These are phyloP conservation scores for Euphrasia confusa DNA, from an alignment of 257 asterid genomes.

Conservation along the genomic window DNA sequence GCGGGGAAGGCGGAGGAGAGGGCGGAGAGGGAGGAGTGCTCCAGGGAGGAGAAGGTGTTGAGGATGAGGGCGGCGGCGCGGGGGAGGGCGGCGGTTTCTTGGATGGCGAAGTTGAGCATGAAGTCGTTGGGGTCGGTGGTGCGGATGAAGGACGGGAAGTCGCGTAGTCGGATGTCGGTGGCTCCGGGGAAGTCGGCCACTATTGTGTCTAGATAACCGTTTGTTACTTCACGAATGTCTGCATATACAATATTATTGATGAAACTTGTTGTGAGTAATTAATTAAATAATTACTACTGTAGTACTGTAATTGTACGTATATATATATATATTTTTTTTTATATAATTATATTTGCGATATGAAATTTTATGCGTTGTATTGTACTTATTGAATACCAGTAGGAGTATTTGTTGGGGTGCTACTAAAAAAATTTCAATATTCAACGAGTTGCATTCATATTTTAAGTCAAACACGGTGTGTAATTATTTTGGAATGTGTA, in stretches of 20 bases:
- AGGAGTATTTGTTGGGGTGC: too few species aligned
- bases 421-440: too few species aligned
- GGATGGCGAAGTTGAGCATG: constrained; percentile 31
- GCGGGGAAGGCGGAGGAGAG: constrained; percentile 33
- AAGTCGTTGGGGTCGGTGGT: constrained; percentile 30
- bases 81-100: constrained; percentile 12
- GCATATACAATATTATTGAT: constrained; percentile 3
- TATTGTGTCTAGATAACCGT: constrained; percentile 42
- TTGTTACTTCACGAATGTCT: constrained; percentile 37
- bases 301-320: too few species aligned
- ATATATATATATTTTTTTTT: too few species aligned
- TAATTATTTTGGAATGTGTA: too few species aligned
- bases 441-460: too few species aligned
- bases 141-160: constrained; percentile 45
- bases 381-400: too few species aligned
- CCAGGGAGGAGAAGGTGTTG: constrained; percentile 51
- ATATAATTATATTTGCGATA: too few species aligned
- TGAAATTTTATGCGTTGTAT: too few species aligned
- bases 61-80: constrained; percentile 38
- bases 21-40: constrained; percentile 28
- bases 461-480: too few species aligned
- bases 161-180: constrained; percentile 36
- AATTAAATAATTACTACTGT: too few species aligned
- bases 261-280: too few species aligned
- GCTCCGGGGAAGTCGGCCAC: constrained; percentile 37